Evolutionary conservation across 176 grass and related monocot genomes (phyloP), one percentile per base, ranked within the genome.

Genomic region (Eleusine coracana): DNA sequence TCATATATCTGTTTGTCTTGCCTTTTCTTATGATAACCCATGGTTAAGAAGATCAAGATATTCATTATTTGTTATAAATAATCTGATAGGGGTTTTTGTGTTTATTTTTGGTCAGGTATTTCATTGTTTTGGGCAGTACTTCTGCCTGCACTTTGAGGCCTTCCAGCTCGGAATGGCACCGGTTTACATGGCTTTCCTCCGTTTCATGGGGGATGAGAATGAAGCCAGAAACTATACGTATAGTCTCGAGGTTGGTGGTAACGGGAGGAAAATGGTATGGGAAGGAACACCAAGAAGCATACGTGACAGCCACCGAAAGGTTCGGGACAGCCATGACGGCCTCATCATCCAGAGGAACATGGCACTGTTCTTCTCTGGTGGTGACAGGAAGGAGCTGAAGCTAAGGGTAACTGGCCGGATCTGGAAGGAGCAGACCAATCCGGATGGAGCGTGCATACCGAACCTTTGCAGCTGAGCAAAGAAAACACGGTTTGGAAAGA

Each of bases 321-420:
- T 97, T 70, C 72, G 95, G 1, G 95, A 97, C 55, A 94, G 95
- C 75, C 92, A 94, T 14, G 92, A 97, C 6, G 95, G 95, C 4
- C 88, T 97, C 54, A 89, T 97, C 48, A 94, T 97, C 78, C 90
- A 92, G 73, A 87, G 95, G 73, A 94, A 97, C 88, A 94, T 97
- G 92, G 95, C 95, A 2, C 66, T 94, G 17, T 97, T 94, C 86
- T 92, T 97, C 86, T 94, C 90, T 0, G 90, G 92, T 0, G 92
- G 92, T 0, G 87, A 94, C 39, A 80, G 89, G 46, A 94, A 92
- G 81, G 89, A 92, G 72, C 81, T 94, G 34, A 94, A 94, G 80
- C 75, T 94, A 37, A 88, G 92, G 92, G 88, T 94, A 55, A 94
- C 92, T 0, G 92, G 92, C 10, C 83, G 89, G 51, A 92, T 94